phyloP scores from a whole-genome alignment of 129 eudicot species.

The Flaveria ramosissima region DNA sequence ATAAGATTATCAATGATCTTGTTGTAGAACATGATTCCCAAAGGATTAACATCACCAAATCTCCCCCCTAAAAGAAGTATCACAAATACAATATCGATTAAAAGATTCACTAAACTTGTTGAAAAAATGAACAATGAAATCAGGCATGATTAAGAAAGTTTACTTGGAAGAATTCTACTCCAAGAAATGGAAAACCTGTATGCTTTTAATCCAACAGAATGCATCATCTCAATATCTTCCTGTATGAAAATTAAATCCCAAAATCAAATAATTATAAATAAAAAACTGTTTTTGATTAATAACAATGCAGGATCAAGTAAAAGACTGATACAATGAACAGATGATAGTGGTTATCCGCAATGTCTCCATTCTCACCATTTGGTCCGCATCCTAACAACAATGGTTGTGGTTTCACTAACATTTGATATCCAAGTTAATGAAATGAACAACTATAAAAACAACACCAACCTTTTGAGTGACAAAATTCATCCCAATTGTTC shows the following conservation, averaged over 20 bases:
- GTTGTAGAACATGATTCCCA: conserved; percentile 55
- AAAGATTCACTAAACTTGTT: too few relatives aligned
- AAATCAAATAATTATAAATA: background rate
- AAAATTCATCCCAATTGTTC: conserved; percentile 63
- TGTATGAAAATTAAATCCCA: background rate
- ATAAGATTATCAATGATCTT: conserved; percentile 52
- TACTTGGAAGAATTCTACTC: conserved; percentile 66
- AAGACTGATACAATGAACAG: conserved; percentile 50
- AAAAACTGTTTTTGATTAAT: background rate
- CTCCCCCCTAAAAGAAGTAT: conserved; percentile 55
- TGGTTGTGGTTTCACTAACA: background rate
- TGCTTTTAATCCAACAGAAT: conserved; percentile 56
- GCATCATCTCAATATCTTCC: conserved; percentile 66
- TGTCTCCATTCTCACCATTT: conserved; percentile 53
- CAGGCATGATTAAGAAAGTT: background rate
- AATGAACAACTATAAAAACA: background rate
- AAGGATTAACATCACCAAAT: conserved; percentile 57
- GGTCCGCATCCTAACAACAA: conserved; percentile 32
- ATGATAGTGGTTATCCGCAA: conserved; percentile 75
- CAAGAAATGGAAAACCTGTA: conserved; percentile 69
- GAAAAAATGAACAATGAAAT: background rate
- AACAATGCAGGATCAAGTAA: too few relatives aligned
- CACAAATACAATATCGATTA: background rate
- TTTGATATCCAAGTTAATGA: background rate
- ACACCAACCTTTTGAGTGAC: conserved; percentile 37